Evolutionary conservation across 495 filamentous ascomycete genomes (phyloP), one percentile per base, ranked within the genome.

Genomic region (Pyronema domesticum): DNA sequence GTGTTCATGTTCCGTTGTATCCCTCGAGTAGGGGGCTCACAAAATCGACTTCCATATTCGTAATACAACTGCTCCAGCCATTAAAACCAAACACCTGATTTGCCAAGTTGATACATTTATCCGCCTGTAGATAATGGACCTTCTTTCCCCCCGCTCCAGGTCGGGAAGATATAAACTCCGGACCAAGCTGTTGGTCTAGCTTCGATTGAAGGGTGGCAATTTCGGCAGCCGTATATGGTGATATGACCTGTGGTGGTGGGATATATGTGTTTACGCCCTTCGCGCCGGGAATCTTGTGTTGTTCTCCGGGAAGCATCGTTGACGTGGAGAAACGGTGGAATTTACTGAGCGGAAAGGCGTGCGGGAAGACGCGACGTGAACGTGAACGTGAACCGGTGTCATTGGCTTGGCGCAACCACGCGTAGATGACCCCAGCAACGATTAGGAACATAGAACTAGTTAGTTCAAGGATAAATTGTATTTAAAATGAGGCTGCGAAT

Each of bases 11-110:
- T 35, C 13, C 17, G 11, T 10, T 14, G n/a, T 51, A 13, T 10
- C 17, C 13, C 36, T n/a, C n/a, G 0, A 43, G 36, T 5, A 23
- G 18, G 18, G 11, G 42, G n/a, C 53, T 18, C 57, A 93, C 86
- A 68, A 87, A 96, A 66, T 98, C 91, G 48, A 95, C 81, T 62
- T 89, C 80, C 14, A 94, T 80, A 58, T 87, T 82, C 63, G 83
- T 81, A 49, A 99, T 93, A 44, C 79, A 77, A 52, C 83, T 91
- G 10, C 85, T 93, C 91, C 91, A 99, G 44, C 91, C 91, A 69
- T 96, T 95, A 72, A 99, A 99, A 7, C 91, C 91, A 69, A 99
- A 95, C 3, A 96, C 84, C 60, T 99, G 87, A 63, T 99, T 99
- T 36, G 91, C 91, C 37, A 99, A 80, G 50, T 83, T 84, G 59